phyloP scores from a whole-genome alignment of 371 early-diverging fungal species.

The Apophysomyces trapeziformis region DNA sequence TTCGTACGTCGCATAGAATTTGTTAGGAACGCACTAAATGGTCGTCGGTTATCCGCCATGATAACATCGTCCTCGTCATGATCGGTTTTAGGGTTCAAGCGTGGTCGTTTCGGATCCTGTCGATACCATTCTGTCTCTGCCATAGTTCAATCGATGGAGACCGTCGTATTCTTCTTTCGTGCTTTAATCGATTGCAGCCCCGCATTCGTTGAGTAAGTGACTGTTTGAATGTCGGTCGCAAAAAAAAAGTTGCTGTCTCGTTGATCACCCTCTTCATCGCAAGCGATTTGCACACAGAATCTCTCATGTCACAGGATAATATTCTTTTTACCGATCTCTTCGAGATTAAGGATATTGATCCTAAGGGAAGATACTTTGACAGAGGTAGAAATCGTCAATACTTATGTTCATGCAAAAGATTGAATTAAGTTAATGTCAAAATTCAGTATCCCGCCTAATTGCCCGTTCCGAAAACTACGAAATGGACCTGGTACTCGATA shows the following conservation, averaged over 20 bases:
- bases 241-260: neutral
- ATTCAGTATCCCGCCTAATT: constrained; percentile 84
- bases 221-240: neutral
- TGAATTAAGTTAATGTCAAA: neutral
- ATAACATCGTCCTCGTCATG: neutral
- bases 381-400: constrained; percentile 59
- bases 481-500: constrained; percentile 89
- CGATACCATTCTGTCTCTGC: constrained; percentile 3
- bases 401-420: neutral
- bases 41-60: constrained; percentile 10
- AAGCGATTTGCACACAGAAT: neutral
- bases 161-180: neutral
- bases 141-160: neutral
- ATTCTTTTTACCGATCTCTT: constrained; percentile 88
- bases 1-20: constrained; percentile 31
- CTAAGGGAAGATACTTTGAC: constrained; percentile 93
- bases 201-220: neutral
- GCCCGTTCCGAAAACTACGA: constrained; percentile 89
- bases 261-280: no score
- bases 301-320: constrained; percentile 46
- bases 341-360: constrained; percentile 86
- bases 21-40: constrained; percentile 38
- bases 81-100: neutral
- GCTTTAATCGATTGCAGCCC: neutral
- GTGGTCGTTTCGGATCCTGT: constrained; percentile 14